Evolutionary conservation across 2,329 filamentous ascomycete species (phyloP), one percentile per base, ranked within the genome.

Genomic region (Cryoendolithus antarcticus): DNA sequence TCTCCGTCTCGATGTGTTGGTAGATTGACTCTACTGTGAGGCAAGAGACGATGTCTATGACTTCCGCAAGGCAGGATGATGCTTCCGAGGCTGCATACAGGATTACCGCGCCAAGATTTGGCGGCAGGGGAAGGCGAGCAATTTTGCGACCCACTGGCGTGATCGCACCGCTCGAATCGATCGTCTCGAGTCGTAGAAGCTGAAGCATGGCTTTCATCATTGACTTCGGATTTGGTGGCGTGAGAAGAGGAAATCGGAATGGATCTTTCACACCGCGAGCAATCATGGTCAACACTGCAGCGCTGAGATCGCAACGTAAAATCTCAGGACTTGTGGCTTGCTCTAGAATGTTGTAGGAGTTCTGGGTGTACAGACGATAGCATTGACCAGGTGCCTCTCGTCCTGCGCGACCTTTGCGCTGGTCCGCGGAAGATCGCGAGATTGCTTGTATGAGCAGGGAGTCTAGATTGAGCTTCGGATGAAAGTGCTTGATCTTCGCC

Each of bases 361-460:
- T 70, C 49, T 93, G 77, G 0, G 89, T 93, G 58, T 94, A 98
- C 1, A 98, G 65, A 31, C 91, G 72, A 57, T 79, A 93, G 61
- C 88, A 95, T 57, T 91, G 86, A 1, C 91, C 91, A 0, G 86
- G 75, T 0, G 80, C 86, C 63, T 98, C 91, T 70, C 91, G 80
- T 32, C 91, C 91, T 6, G 91, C 91, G 64, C 91, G 83, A 58
- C 91, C 91, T 38, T 85, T 78, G 41, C 91, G 74, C 59, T 98
- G 91, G 35, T 93, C 82, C 0, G 91, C 89, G 1, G 91, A 93
- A 0, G 89, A 94, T 53, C 86, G 85, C 0, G 88, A 95, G 27
- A 98, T 91, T 0, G 86, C 80, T 47, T 93, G 93, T 2, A 85
- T 79, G 1, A 96, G 71, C 1, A 98, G 72, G 0, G 89, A 94